Percentiles rank a stretch among this genome's conserved stretches.
Evolutionary conservation across 1,139 yeast genomes (phyloP).

Genomic region (Yamadazyma sp.): DNA sequence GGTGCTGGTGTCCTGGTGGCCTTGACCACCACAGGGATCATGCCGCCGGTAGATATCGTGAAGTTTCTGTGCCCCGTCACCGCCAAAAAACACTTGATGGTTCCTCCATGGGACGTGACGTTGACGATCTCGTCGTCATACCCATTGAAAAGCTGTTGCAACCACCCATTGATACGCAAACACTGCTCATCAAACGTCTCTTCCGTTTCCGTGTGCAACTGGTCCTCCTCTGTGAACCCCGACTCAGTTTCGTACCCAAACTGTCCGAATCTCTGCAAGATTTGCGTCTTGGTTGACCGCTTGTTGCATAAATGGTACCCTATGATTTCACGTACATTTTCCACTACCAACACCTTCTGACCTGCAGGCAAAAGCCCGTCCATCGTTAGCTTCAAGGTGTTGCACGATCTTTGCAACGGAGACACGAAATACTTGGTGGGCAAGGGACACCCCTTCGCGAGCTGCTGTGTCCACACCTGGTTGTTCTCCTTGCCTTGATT

Average conservation of each 20-base stretch:
- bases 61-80: constrained; percentile 58
- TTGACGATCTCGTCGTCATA: constrained; percentile 31
- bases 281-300: constrained; percentile 41
- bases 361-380: constrained; percentile 33
- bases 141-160: constrained; percentile 36
- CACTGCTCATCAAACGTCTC: constrained; percentile 44
- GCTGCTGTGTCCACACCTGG: constrained; percentile 44
- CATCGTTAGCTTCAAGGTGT: constrained; percentile 64
- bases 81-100: constrained; percentile 54
- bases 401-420: constrained; percentile 65
- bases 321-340: constrained; percentile 63
- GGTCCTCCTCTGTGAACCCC: constrained; percentile 49
- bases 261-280: constrained; percentile 19
- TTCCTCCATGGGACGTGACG: constrained; percentile 66
- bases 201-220: constrained; percentile 30
- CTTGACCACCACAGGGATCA: constrained; percentile 61
- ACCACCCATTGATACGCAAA: constrained; percentile 46
- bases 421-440: constrained; percentile 61
- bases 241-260: constrained; percentile 33
- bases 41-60: constrained; percentile 64
- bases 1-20: constrained; percentile 29
- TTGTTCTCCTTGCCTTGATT: constrained; percentile 47
- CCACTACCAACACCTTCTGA: constrained; percentile 44
- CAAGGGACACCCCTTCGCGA: constrained; percentile 49
- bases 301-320: constrained; percentile 72